Evolutionary conservation across 768 basidiomycete species (phyloP).

Genomic region (Daedalea quercina): DNA sequence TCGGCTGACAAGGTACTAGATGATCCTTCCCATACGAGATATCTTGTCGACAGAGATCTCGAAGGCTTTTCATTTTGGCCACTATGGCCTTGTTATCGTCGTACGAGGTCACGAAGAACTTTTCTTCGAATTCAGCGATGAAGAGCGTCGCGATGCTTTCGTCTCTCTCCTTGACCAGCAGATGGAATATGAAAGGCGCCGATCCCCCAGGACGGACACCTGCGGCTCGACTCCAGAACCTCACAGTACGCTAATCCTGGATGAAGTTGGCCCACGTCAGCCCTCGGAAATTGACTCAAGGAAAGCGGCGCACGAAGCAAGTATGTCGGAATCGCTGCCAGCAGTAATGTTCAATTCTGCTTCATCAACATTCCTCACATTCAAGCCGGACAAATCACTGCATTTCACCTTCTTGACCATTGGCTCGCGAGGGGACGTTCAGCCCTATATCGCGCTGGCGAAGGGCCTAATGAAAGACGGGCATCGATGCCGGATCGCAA

Average conservation of each 20-base stretch:
- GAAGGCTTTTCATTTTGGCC: slow-evolving; percentile 84
- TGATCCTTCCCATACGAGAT: slow-evolving; percentile 91
- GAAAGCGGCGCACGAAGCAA: neutral
- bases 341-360: slow-evolving; percentile 96
- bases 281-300: slow-evolving; percentile 29
- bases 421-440: slow-evolving; percentile 94
- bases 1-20: slow-evolving; percentile 40
- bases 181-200: slow-evolving; percentile 62
- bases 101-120: slow-evolving; percentile 96
- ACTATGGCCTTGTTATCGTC: slow-evolving; percentile 83
- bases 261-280: slow-evolving; percentile 66
- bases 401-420: slow-evolving; percentile 95
- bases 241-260: slow-evolving; percentile 72
- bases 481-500: slow-evolving; percentile 85
- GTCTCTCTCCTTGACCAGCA: slow-evolving; percentile 69
- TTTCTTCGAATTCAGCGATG: slow-evolving; percentile 88
- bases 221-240: slow-evolving; percentile 43
- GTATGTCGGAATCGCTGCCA: slow-evolving; percentile 62
- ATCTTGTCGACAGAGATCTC: slow-evolving; percentile 79
- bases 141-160: slow-evolving; percentile 77
- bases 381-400: slow-evolving; percentile 81
- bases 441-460: slow-evolving; percentile 94
- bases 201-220: slow-evolving; percentile 38
- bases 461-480: slow-evolving; percentile 90
- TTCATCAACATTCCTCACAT: slow-evolving; percentile 94